Evolutionary conservation across 2,329 filamentous ascomycete genomes (phyloP).

Genomic region (Microdochium bolleyi): DNA sequence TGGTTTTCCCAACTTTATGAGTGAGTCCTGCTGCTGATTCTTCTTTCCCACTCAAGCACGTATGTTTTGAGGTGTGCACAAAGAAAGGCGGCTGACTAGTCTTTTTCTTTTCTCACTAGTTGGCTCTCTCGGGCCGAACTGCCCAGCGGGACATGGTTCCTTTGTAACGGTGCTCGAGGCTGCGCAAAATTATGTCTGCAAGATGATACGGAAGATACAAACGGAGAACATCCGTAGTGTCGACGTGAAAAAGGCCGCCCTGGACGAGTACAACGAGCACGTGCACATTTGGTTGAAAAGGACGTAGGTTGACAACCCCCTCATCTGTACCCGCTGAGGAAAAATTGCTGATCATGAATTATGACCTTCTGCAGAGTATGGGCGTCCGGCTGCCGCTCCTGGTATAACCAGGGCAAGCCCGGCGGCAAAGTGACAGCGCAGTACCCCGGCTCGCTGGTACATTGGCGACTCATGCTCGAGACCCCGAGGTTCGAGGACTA

Average conservation of each 20-base stretch:
- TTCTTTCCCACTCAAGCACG: neutral
- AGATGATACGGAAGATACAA: neutral
- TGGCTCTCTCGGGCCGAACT: neutral
- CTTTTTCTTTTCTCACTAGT: neutral
- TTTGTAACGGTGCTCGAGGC: neutral
- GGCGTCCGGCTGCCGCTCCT: neutral
- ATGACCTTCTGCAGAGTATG: too few relatives aligned
- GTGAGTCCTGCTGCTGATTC: slow-evolving; percentile 2
- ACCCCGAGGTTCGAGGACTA: slow-evolving; percentile 22
- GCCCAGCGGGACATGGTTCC: neutral
- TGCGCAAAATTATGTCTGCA: neutral
- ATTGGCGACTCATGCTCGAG: slow-evolving; percentile 26
- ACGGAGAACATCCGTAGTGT: slow-evolving; percentile 5
- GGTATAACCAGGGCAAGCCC: slow-evolving; percentile 2
- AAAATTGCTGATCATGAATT: too few relatives aligned
- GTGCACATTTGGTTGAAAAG: neutral
- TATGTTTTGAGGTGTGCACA: too few relatives aligned
- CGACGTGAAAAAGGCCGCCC: slow-evolving; percentile 12
- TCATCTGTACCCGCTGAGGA: too few relatives aligned
- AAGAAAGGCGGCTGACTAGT: too few relatives aligned
- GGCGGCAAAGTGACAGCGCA: neutral
- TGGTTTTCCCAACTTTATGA: neutral
- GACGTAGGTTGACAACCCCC: too few relatives aligned
- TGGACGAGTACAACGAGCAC: slow-evolving; percentile 20
- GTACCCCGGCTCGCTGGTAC: slow-evolving; percentile 14